phyloP scores from a whole-genome alignment of 2,329 filamentous ascomycete genomes.

The Rutstroemia sp. region DNA sequence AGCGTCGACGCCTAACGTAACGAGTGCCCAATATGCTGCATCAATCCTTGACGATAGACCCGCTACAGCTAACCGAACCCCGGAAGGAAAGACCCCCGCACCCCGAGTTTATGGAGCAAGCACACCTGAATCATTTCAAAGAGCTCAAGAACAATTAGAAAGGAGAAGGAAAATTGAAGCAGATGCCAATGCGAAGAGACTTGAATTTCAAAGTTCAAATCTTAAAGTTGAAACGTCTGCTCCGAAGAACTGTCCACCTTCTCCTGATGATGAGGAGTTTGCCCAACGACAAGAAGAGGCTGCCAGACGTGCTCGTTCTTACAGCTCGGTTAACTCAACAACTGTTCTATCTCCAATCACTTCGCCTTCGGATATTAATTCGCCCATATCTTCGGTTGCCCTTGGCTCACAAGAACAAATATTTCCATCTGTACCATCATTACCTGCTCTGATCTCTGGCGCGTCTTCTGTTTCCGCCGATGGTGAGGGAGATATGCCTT shows the following conservation, averaged over 20 bases:
- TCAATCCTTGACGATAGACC: constrained; percentile 39
- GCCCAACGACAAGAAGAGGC: constrained; percentile 16
- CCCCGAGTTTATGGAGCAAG: constrained; percentile 33
- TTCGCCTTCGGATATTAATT: constrained; percentile 15
- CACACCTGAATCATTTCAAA: constrained; percentile 34
- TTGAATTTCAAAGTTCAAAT: constrained; percentile 14
- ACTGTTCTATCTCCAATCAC: constrained; percentile 36
- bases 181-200: constrained; percentile 29
- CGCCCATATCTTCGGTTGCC: constrained; percentile 38
- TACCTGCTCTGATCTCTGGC: constrained; percentile 55
- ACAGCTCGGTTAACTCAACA: constrained; percentile 26
- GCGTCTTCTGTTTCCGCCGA: constrained; percentile 59
- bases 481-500: constrained; percentile 51
- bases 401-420: constrained; percentile 34
- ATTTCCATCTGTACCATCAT: constrained; percentile 54
- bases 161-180: constrained; percentile 30
- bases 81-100: constrained; percentile 32
- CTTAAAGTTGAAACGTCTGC: background rate
- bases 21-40: constrained; percentile 20
- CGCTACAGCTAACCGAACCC: constrained; percentile 39
- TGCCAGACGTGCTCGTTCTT: constrained; percentile 23
- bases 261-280: constrained; percentile 38
- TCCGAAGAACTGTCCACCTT: constrained; percentile 35
- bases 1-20: constrained; percentile 23
- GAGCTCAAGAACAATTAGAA: constrained; percentile 29